Evolutionary conservation across 352 stramenopile species (phyloP).

Genomic region (Globisporangium sylvaticum): DNA sequence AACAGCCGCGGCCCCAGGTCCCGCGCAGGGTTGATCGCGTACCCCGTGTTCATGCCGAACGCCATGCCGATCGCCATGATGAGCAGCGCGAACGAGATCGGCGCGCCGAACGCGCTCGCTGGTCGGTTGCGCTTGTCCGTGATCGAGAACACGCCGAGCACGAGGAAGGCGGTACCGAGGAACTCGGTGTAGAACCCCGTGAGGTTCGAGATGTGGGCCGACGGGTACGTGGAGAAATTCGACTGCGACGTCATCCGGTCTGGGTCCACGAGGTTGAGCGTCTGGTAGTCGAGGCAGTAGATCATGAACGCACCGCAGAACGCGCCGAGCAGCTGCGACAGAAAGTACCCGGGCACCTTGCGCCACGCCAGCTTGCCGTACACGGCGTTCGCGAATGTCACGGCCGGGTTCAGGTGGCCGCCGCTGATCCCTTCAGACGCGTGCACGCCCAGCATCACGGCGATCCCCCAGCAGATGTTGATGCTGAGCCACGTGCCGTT

Average conservation of each 20-base stretch:
- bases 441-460: conserved; percentile 69
- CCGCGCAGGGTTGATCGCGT: conserved; percentile 46
- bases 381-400: conserved; percentile 48
- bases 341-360: conserved; percentile 51
- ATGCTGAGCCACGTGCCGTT: conserved; percentile 70
- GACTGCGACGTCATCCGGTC: conserved; percentile 31
- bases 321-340: conserved; percentile 47
- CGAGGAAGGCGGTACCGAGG: conserved; percentile 50
- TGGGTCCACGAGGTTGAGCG: conserved; percentile 46
- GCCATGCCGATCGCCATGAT: conserved; percentile 65
- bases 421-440: conserved; percentile 45
- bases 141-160: conserved; percentile 62
- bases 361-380: conserved; percentile 49
- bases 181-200: conserved; percentile 63
- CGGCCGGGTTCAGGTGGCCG: conserved; percentile 66
- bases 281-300: conserved; percentile 52
- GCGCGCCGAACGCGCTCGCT: conserved; percentile 37
- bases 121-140: conserved; percentile 52
- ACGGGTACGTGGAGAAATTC: conserved; percentile 55
- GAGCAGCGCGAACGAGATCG: conserved; percentile 43
- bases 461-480: conserved; percentile 71
- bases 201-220: conserved; percentile 30
- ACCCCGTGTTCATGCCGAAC: conserved; percentile 69
- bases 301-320: conserved; percentile 46
- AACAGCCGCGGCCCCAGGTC: conserved; percentile 33